phyloP scores from a whole-genome alignment of 805 yeast species.

The Metschnikowia peoriensis region DNA sequence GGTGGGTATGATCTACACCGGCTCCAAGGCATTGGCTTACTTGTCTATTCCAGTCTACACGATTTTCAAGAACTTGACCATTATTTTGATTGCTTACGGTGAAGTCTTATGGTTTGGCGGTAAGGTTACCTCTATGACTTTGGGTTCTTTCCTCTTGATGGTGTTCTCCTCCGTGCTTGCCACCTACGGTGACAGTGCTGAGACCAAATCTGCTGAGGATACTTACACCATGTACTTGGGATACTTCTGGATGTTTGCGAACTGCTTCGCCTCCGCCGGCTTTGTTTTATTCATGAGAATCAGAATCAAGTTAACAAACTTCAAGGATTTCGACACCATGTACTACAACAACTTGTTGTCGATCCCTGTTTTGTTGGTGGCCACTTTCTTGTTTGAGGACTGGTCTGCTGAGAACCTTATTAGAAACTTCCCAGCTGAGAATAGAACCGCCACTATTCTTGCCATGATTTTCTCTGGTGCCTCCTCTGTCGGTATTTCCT shows the following conservation, averaged over 20 bases:
- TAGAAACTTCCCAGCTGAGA: constrained; percentile 72
- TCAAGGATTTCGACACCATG: constrained; percentile 95
- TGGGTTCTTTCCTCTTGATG: constrained; percentile 87
- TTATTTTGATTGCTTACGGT: constrained; percentile 95
- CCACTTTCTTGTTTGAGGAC: constrained; percentile 82
- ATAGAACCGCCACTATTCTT: constrained; percentile 64
- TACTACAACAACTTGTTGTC: constrained; percentile 94
- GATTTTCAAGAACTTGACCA: constrained; percentile 95
- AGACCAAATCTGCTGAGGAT: constrained; percentile 35
- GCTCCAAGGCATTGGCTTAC: constrained; percentile 90
- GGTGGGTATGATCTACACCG: constrained; percentile 93
- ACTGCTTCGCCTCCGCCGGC: constrained; percentile 92
- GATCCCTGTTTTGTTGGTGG: constrained; percentile 77
- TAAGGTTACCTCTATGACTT: constrained; percentile 80
- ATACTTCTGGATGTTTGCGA: constrained; percentile 94
- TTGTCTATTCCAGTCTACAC: constrained; percentile 95
- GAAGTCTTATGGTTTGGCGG: constrained; percentile 98
- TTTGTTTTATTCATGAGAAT: constrained; percentile 95
- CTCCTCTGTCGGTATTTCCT: constrained; percentile 94
- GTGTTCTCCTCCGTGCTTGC: constrained; percentile 96
- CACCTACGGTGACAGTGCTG: constrained; percentile 76
- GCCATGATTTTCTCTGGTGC: constrained; percentile 92
- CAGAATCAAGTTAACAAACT: constrained; percentile 94
- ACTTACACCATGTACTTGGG: constrained; percentile 60
- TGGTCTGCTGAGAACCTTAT: constrained; percentile 83